Conservation (phyloP, 139 green algal species). For the Volvox reticuliferus region DNA sequence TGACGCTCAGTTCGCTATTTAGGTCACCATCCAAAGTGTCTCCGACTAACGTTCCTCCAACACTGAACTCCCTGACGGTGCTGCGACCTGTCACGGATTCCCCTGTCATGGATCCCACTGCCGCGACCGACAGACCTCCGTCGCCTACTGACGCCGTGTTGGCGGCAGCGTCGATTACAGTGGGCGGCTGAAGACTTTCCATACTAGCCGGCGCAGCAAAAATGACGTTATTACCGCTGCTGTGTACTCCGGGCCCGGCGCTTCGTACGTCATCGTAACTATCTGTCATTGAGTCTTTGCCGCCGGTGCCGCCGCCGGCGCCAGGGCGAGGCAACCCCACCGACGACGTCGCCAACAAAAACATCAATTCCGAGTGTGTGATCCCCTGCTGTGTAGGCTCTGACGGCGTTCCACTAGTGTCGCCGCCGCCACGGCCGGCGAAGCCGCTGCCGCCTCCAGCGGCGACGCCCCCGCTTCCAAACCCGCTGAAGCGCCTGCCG, state of each 20-base stretch:
- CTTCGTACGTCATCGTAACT: neutral
- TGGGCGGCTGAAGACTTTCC: neutral
- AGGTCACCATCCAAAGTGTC: too few species aligned
- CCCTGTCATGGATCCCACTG: neutral
- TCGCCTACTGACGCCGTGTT: neutral
- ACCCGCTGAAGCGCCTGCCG: neutral
- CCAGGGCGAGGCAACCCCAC: neutral
- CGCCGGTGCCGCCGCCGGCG: neutral
- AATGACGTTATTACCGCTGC: neutral
- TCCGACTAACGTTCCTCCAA: too few species aligned
- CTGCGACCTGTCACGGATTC: neutral
- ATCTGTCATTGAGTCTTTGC: neutral
- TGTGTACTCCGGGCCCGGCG: neutral
- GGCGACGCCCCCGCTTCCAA: neutral
- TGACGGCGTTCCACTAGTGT: neutral
- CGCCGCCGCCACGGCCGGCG: neutral
- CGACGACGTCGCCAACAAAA: neutral
- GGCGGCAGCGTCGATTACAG: neutral
- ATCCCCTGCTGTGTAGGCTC: neutral
- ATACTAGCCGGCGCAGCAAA: neutral
- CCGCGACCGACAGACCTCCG: neutral
- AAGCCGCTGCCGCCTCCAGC: neutral
- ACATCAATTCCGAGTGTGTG: constrained; percentile 8
- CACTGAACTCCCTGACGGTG: neutral
- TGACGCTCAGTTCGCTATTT: neutral